These are phyloP conservation scores for Lophium mytilinum DNA, from an alignment of 495 filamentous ascomycete genomes.

Conservation along the genomic window DNA sequence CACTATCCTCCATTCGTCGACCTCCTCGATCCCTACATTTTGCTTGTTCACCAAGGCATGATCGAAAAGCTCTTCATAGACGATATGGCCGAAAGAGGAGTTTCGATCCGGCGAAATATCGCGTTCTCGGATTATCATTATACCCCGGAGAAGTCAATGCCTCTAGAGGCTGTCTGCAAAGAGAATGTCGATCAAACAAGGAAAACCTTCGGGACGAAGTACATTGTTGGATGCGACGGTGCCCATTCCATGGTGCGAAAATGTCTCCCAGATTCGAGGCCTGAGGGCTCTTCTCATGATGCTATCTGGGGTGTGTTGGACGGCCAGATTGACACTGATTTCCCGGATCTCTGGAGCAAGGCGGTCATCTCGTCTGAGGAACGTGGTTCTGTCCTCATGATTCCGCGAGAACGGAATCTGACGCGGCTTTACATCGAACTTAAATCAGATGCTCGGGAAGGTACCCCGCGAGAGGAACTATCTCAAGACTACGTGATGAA, in stretches of 20 bases:
- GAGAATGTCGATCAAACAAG: background rate
- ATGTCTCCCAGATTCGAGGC: constrained; percentile 53
- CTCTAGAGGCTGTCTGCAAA: constrained; percentile 12
- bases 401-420: constrained; percentile 67
- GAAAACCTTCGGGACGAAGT: constrained; percentile 14
- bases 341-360: constrained; percentile 71
- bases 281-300: constrained; percentile 53
- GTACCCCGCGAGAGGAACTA: constrained; percentile 51
- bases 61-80: constrained; percentile 59
- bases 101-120: constrained; percentile 48
- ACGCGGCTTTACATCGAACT: constrained; percentile 71
- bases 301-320: constrained; percentile 74
- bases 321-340: constrained; percentile 65
- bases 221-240: constrained; percentile 29
- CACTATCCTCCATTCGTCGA: constrained; percentile 67
- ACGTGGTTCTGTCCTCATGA: constrained; percentile 65
- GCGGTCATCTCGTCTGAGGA: constrained; percentile 56
- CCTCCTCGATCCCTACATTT: constrained; percentile 60
- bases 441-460: constrained; percentile 56
- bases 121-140: constrained; percentile 30
- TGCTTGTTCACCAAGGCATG: constrained; percentile 69
- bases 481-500: constrained; percentile 61
- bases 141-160: constrained; percentile 7
- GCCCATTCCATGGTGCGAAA: constrained; percentile 44
- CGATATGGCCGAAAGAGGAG: constrained; percentile 51